phyloP scores from a whole-genome alignment of 306 rosid species.

The Sophora flavescens region DNA sequence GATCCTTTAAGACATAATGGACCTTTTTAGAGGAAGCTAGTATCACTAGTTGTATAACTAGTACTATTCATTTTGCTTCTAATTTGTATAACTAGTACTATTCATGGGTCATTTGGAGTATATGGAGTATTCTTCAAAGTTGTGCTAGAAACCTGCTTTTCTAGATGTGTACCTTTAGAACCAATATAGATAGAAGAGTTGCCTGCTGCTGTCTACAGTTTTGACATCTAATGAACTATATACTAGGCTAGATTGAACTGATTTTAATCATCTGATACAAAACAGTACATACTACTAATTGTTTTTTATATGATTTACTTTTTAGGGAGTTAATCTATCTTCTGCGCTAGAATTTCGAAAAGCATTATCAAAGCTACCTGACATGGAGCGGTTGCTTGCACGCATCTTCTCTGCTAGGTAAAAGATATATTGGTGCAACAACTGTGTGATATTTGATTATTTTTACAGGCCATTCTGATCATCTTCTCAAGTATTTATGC shows the following conservation, averaged over 20 bases:
- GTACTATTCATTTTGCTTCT: too few relatives aligned
- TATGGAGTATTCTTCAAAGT: too few relatives aligned
- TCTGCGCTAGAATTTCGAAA: constrained; percentile 75
- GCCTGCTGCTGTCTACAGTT: too few relatives aligned
- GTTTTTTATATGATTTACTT: constrained; percentile 41
- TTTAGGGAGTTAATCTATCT: constrained; percentile 82
- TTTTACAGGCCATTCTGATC: constrained; percentile 20
- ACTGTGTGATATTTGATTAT: neutral
- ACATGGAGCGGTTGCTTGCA: constrained; percentile 91
- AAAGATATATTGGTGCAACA: constrained; percentile 36
- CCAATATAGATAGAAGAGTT: too few relatives aligned
- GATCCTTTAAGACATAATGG: constrained; percentile 16
- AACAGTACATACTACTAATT: constrained; percentile 7
- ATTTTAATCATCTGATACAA: neutral
- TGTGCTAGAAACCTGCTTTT: too few relatives aligned
- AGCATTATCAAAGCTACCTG: constrained; percentile 71
- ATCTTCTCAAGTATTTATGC: constrained; percentile 38
- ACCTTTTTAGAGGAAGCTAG: neutral
- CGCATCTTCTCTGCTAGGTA: constrained; percentile 81
- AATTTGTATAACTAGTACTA: too few relatives aligned
- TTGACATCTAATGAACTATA: too few relatives aligned
- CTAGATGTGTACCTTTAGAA: too few relatives aligned
- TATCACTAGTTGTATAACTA: too few relatives aligned
- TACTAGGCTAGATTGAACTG: constrained; percentile 23
- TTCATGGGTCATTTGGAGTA: too few relatives aligned